Percentiles rank a stretch among this genome's conserved stretches.
These are phyloP conservation scores for Mortierella sp. DNA, from an alignment of 371 early-diverging fungal genomes.

Conservation along the genomic window DNA sequence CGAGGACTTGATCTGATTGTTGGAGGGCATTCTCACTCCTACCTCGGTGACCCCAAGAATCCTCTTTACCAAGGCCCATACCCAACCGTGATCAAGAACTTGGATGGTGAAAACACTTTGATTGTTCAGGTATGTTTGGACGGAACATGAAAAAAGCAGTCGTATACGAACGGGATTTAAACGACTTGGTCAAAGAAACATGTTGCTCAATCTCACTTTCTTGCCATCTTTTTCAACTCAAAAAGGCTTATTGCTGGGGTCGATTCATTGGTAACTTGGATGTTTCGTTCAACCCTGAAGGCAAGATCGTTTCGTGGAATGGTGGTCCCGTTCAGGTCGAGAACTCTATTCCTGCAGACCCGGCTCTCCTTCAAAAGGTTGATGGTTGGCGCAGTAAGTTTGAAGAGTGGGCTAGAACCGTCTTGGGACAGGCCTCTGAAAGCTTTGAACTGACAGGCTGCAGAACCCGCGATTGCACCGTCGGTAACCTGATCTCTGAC, in stretches of 20 bases:
- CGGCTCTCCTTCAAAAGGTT: constrained; percentile 40
- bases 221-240: not conserved
- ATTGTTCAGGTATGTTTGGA: constrained; percentile 62
- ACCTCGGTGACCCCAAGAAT: constrained; percentile 59
- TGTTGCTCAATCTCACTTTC: not conserved
- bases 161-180: no score
- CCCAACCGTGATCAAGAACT: constrained; percentile 66
- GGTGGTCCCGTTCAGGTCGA: constrained; percentile 71
- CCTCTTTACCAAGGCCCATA: constrained; percentile 61
- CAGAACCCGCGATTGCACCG: constrained; percentile 58
- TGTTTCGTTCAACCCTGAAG: constrained; percentile 65
- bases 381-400: constrained; percentile 62
- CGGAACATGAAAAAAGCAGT: not conserved
- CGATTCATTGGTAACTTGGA: constrained; percentile 76
- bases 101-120: constrained; percentile 67
- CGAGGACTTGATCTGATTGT: constrained; percentile 69
- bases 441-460: constrained; percentile 53
- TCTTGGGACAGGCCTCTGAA: constrained; percentile 57
- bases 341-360: constrained; percentile 58
- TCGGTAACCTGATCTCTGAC: constrained; percentile 68
- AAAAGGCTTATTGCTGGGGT: constrained; percentile 58
- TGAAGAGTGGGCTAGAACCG: constrained; percentile 47
- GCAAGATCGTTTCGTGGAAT: constrained; percentile 53
- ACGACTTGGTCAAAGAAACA: no score
- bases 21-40: constrained; percentile 81